These are phyloP conservation scores for Fusarium sp. DNA, from an alignment of 2,329 filamentous ascomycete species.

Conservation along the genomic window DNA sequence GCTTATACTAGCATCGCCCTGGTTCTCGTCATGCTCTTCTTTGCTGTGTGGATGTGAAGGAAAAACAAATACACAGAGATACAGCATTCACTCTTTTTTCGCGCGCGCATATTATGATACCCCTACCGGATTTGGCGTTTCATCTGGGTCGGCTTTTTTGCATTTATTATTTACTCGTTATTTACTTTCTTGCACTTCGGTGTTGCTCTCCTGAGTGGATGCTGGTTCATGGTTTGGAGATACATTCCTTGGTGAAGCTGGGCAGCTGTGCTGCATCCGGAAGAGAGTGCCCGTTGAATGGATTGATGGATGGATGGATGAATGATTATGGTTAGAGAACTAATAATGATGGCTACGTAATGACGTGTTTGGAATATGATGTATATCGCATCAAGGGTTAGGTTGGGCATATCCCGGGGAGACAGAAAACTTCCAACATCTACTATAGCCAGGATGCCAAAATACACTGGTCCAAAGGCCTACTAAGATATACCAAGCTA, in stretches of 20 bases:
- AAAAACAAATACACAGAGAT: neutral
- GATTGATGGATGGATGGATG: conserved; percentile 28
- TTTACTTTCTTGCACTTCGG: neutral
- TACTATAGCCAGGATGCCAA: neutral
- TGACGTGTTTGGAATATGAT: conserved; percentile 15
- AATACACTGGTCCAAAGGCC: neutral
- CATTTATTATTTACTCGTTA: conserved; percentile 11
- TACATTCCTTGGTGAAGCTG: conserved; percentile 13
- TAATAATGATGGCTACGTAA: conserved; percentile 34
- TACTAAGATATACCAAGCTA: neutral
- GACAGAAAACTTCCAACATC: neutral
- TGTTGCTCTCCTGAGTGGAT: conserved; percentile 4
- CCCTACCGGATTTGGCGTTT: conserved; percentile 41
- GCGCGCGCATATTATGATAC: conserved; percentile 38
- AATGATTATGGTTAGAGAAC: conserved; percentile 37
- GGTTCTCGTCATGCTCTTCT: conserved; percentile 43
- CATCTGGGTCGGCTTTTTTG: conserved; percentile 34
- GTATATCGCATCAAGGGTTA: conserved; percentile 2
- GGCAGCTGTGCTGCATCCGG: conserved; percentile 26
- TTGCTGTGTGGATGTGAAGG: conserved; percentile 42
- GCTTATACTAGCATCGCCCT: conserved; percentile 43
- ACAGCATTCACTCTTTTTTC: conserved; percentile 10
- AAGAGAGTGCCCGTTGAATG: neutral
- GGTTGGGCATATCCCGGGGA: conserved; percentile 3
- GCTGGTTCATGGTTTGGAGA: conserved; percentile 14